Percentiles rank a stretch among this genome's conserved stretches.
phyloP scores from a whole-genome alignment of 345 rosid genomes.

The Hibiscus mutabilis region DNA sequence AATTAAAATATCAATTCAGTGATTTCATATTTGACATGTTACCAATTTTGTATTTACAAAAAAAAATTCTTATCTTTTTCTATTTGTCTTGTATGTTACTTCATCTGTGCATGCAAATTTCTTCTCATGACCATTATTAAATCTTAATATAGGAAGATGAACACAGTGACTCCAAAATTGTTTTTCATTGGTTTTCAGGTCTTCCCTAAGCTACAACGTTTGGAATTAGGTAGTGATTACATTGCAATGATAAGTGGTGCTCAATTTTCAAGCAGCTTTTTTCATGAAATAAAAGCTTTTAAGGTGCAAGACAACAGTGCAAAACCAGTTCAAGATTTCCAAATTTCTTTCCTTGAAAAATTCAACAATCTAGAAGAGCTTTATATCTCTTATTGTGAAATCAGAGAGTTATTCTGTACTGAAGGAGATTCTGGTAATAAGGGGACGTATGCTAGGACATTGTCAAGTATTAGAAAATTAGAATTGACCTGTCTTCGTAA shows the following conservation, averaged over 20 bases:
- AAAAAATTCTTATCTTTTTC: no score
- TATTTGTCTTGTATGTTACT: no score
- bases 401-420: background rate
- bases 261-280: background rate
- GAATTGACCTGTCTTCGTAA: background rate
- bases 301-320: rapidly evolving
- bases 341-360: background rate
- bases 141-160: background rate
- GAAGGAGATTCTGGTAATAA: background rate
- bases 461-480: background rate
- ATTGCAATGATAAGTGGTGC: background rate
- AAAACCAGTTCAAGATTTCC: background rate
- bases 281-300: background rate
- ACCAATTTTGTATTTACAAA: no score
- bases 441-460: background rate
- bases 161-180: background rate
- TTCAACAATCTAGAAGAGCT: background rate
- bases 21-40: no score
- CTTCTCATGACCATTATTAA: background rate
- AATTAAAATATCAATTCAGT: no score
- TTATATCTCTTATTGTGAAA: background rate
- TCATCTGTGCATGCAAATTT: background rate
- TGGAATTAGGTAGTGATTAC: background rate
- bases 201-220: slow-evolving; percentile 4
- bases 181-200: slow-evolving; percentile 7